Base-by-base conservation (phyloP, 2,329 filamentous ascomycete species). In the Fusarium verrucosum region DNA sequence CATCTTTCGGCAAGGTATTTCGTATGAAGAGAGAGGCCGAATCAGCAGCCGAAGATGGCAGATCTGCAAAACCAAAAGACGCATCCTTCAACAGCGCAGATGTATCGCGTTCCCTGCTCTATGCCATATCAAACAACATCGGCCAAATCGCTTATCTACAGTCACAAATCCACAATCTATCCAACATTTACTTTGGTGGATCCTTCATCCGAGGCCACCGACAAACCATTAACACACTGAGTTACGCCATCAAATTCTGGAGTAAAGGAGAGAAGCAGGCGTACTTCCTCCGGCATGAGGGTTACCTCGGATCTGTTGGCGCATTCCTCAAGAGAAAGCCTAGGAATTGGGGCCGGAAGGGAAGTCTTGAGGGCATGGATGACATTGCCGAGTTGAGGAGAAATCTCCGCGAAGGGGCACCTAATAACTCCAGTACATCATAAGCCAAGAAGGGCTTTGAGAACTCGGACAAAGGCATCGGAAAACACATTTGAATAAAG, bases 141-240 rank as follows among this genome's bases (percentile, higher is more conserved):
- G 95, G 95, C 16, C 95, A 99, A 80, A 96, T 99, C 70, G 93
- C 95, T 38, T 97, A 95, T 76, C 83, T 99, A n/a, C 95, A 98
- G 75, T 95, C 92, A 7, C 94, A 97, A 76, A 95, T 97, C 74
- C 94, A 99, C 79, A 87, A 90, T 41, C 83, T 98, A 23, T 90
- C 92, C 64, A 89, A 94, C 73, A 98, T 99, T 61, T 99, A 99
- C 81, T 99, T 99, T 77, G 95, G 95, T 20, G 95, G 95, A 22
- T 95, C 91, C 8, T 99, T 98, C 75, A 98, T 99, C 74, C 89
- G 95, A 37, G 95, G 95, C 36, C 95, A 99, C 77, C 88, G 91
- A 16, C 95, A 98, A 79, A 99, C 95, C 13, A 99, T 99, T 87
- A 96, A 98, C 77, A 98, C 95, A 0, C 83, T 99, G 10, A 94